phyloP scores from a whole-genome alignment of 371 early-diverging fungal species.

The Syncephalastrum monosporum region DNA sequence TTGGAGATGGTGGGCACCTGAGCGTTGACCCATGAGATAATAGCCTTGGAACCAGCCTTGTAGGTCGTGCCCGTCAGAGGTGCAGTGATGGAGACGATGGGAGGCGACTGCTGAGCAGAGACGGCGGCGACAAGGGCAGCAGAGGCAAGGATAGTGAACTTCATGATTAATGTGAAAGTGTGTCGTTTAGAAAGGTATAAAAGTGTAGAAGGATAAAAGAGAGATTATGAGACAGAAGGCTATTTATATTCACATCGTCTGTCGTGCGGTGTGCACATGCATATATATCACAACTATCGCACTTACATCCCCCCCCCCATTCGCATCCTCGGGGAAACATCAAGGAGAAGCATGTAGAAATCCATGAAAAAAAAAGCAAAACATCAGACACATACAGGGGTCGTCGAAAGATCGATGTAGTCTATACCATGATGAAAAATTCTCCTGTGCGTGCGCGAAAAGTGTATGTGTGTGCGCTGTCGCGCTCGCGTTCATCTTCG shows the following conservation, averaged over 20 bases:
- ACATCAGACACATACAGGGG: no score
- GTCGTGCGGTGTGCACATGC: no score
- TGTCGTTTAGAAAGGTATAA: not conserved
- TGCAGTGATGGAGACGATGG: conserved; percentile 21
- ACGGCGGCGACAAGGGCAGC: conserved; percentile 17
- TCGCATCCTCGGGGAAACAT: no score
- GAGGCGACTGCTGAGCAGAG: conserved; percentile 18
- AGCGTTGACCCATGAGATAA: conserved; percentile 30
- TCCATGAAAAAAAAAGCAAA: no score
- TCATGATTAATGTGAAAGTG: conserved; percentile 12
- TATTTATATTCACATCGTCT: not conserved
- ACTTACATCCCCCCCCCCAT: no score
- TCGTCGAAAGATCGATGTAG: no score
- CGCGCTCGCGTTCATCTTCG: no score
- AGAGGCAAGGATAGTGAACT: conserved; percentile 22
- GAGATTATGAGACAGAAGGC: not conserved
- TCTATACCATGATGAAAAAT: no score
- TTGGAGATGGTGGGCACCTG: conserved; percentile 15
- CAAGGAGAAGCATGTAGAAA: no score
- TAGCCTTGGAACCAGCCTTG: conserved; percentile 23
- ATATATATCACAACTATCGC: no score
- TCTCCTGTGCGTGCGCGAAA: no score
- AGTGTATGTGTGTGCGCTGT: no score
- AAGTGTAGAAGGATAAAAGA: conserved; percentile 1
- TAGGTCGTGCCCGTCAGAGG: conserved; percentile 20